Evolutionary conservation across 2,329 filamentous ascomycete species (phyloP), one percentile per base, ranked within the genome.

Genomic region (Dactylellina sp.): DNA sequence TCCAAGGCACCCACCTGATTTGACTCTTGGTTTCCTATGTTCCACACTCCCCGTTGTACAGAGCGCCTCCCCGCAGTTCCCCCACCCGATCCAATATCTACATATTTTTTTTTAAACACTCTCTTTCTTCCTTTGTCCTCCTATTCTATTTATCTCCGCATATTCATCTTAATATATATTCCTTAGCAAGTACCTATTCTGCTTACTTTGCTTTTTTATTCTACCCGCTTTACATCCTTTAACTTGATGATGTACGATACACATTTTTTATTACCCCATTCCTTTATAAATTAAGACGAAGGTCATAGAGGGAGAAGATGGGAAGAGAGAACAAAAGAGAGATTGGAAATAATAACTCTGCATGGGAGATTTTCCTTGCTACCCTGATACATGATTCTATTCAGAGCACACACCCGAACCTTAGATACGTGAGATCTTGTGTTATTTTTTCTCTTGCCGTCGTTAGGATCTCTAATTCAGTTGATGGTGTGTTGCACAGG

Each of bases 221-320:
- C 22, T 20, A 7, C 39, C 12, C n/a, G 39, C 44, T 61, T 65
- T 65, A 60, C 61, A 64, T 44, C 49, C 28, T 71, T 71, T 71
- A 62, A 72, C 47, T 61, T 72, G 35, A 65, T 65, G 60, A 72
- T 72, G 68, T 72, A 72, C 60, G 68, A 65, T 72, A 72, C 52
- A 55, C 25, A 40, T 60, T 53, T 56, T 56, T 22, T 53, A 39
- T 57, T 59, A 20, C 50, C 44, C 42, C 35, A n/a, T 22, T 32
- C 28, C 46, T 20, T 22, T 62, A 18, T 7, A 55, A 16, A 37
- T n/a, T 18, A 24, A 18, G 28, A 62, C 7, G 14, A 18, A 18
- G 28, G 25, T 50, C 24, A 35, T 40, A 37, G 24, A 40, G 47
- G 47, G 28, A 22, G 22, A 16, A 52, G 32, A 50, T 57, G 39